Conservation (phyloP, 345 rosid species). For the Camelina laxa region DNA sequence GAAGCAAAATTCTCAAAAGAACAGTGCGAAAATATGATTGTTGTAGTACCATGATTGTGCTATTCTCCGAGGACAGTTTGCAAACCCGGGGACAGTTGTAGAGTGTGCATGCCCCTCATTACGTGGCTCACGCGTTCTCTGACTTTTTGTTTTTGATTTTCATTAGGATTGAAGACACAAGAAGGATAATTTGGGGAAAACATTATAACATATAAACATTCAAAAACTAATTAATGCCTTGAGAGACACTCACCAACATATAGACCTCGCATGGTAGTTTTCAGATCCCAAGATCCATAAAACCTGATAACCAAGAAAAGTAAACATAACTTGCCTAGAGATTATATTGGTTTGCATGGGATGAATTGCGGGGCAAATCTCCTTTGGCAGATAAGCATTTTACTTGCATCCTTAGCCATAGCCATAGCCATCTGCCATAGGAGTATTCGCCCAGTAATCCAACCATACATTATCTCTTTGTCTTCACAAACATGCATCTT, state of each 20-base stretch:
- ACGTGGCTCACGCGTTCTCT: not conserved
- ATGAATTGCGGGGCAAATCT: constrained; percentile 45
- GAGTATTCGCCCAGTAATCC: constrained; percentile 41
- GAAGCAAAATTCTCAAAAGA: too few species aligned
- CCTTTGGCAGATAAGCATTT: constrained; percentile 40
- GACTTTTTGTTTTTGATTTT: not conserved
- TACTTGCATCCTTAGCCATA: constrained; percentile 19
- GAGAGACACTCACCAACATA: not conserved
- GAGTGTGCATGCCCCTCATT: not conserved
- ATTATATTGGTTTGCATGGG: constrained; percentile 16
- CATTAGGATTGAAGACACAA: not conserved
- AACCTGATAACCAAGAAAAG: not conserved
- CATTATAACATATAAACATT: not conserved
- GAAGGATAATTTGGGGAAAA: not conserved
- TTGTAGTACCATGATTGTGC: not conserved
- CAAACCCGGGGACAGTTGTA: not conserved
- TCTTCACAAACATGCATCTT: constrained; percentile 25
- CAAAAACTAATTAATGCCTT: not conserved
- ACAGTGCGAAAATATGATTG: not conserved
- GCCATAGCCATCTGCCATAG: constrained; percentile 36
- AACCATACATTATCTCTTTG: constrained; percentile 25
- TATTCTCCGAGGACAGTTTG: not conserved
- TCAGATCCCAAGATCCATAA: not conserved
- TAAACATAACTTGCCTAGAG: not conserved
- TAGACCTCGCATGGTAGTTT: not conserved